A percentile compares a stretch with the other conserved stretches of the same genome.
phyloP scores from a whole-genome alignment of 1,139 yeast species.

The Saccharomyces hybrid region DNA sequence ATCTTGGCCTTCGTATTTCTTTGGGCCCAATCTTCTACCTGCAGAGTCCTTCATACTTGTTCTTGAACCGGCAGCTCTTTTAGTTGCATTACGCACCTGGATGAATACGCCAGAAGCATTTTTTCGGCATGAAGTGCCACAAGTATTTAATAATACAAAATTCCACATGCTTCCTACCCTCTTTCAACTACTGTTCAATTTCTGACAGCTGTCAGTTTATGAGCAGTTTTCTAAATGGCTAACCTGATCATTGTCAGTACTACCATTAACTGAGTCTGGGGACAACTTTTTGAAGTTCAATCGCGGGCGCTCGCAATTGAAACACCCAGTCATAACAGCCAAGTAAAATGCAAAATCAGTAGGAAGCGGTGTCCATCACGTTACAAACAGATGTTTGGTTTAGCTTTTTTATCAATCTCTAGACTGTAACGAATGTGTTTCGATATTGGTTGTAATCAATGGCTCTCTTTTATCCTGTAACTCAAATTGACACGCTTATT shows the following conservation, averaged over 20 bases:
- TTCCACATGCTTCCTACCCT: neutral
- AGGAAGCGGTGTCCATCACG: neutral
- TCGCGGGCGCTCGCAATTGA: neutral
- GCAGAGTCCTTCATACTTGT: constrained; percentile 92
- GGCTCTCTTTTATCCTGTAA: neutral
- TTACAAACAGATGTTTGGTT: neutral
- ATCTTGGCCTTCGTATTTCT: constrained; percentile 58
- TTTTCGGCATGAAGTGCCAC: neutral
- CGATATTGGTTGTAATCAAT: no score
- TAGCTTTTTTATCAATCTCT: no score
- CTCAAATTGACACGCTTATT: neutral
- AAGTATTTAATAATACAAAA: neutral
- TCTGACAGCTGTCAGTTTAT: neutral
- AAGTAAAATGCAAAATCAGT: neutral
- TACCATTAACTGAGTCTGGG: neutral
- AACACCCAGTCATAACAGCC: neutral
- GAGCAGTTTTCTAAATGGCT: neutral
- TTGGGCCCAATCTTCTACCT: constrained; percentile 90
- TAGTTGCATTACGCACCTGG: constrained; percentile 83
- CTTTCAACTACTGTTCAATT: neutral
- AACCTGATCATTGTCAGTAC: neutral
- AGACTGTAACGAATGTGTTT: no score
- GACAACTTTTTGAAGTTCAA: neutral
- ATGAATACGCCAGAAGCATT: constrained; percentile 17
- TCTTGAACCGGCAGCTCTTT: constrained; percentile 88